These are phyloP conservation scores for Pichia norvegensis DNA, from an alignment of 1,139 yeast genomes.

Conservation along the genomic window DNA sequence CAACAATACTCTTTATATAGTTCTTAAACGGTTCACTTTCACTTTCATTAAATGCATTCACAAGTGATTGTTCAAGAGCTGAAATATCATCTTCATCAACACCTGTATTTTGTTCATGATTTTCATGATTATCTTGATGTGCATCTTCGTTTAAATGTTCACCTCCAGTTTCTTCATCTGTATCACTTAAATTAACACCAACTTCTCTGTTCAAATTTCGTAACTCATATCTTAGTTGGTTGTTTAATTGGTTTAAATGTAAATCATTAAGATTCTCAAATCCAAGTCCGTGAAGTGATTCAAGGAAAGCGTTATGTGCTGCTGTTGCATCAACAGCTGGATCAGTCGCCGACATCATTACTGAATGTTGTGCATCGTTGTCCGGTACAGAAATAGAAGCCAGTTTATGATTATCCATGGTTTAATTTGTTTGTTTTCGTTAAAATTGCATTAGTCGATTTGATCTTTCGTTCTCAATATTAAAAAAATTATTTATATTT, in stretches of 20 bases:
- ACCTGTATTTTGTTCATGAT: background rate
- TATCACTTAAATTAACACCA: conserved; percentile 5
- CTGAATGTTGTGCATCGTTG: background rate
- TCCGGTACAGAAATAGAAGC: background rate
- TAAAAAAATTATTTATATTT: too few relatives aligned
- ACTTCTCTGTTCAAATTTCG: conserved; percentile 11
- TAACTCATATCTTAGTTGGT: conserved; percentile 12
- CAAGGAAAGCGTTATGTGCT: background rate
- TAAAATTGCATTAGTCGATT: background rate
- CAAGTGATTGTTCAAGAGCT: conserved; percentile 1
- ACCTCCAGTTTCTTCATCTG: conserved; percentile 8
- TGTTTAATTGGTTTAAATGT: conserved; percentile 13
- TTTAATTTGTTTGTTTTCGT: background rate
- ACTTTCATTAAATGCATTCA: conserved; percentile 9
- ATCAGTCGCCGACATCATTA: background rate
- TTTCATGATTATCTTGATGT: background rate
- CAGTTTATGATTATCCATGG: background rate
- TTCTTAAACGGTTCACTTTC: conserved; percentile 16
- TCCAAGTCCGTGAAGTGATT: background rate
- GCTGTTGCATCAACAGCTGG: background rate
- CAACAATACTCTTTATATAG: conserved; percentile 15
- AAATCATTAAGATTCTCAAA: conserved; percentile 11
- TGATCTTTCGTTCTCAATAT: background rate
- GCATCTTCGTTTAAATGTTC: conserved; percentile 2
- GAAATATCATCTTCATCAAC: background rate